Evolutionary conservation across 176 grass and related monocot species (phyloP).

Genomic region (Tuctoria greenei): DNA sequence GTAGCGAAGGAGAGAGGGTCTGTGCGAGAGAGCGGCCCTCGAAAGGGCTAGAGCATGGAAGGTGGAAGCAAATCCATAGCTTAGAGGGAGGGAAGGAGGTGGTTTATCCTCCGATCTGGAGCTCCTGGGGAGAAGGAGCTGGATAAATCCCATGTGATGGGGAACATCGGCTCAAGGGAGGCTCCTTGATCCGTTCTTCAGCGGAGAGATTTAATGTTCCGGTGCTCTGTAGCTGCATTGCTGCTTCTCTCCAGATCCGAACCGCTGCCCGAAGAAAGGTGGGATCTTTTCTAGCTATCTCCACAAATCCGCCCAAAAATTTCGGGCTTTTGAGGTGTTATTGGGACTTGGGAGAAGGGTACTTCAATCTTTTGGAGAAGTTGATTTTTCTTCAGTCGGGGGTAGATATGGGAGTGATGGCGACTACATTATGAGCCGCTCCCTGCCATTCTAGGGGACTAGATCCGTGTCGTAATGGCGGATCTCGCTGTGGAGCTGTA

Average conservation of each 20-base stretch:
- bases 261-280: conserved; percentile 15
- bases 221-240: conserved; percentile 37
- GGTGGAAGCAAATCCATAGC: conserved; percentile 25
- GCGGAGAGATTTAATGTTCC: neutral
- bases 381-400: conserved; percentile 15
- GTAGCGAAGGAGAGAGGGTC: neutral
- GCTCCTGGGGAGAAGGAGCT: neutral
- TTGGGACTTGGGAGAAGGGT: neutral
- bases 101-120: conserved; percentile 33
- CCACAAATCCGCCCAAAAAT: conserved; percentile 16
- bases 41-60: conserved; percentile 3
- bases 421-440: conserved; percentile 46
- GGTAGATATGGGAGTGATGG: conserved; percentile 36
- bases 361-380: conserved; percentile 33
- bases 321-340: conserved; percentile 26
- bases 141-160: conserved; percentile 21
- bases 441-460: conserved; percentile 29
- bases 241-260: conserved; percentile 39
- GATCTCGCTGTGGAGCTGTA: conserved; percentile 48
- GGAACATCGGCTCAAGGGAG: neutral
- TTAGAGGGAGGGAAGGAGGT: conserved; percentile 11
- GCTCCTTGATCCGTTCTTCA: conserved; percentile 33
- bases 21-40: neutral
- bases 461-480: conserved; percentile 39
- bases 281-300: conserved; percentile 32